Evolutionary conservation across 2,329 filamentous ascomycete species (phyloP), one percentile per base, ranked within the genome.

Genomic region (Fonsecaea monophora): DNA sequence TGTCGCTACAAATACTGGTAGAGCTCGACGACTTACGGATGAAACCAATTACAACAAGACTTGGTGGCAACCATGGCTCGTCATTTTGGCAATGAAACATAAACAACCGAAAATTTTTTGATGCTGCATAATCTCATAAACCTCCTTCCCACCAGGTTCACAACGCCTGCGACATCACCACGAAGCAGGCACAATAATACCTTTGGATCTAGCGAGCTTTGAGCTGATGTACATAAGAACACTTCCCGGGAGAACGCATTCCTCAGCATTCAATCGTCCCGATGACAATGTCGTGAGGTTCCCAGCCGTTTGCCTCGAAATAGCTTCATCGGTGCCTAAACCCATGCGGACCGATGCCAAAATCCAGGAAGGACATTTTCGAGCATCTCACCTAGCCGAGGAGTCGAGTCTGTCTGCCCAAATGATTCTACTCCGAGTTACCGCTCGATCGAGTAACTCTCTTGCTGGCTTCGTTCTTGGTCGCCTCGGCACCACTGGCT

Each of bases 381-480:
- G 30, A 35, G 18, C 57, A 21, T 12, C n/a, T 13, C 30, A 34
- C n/a, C n/a, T 34, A 8, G 21, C 30, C 57, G 9, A 21, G 4
- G 12, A 34, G 38, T 8, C 40, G 18, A 42, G 32, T 34, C 37
- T 25, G 32, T 42, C n/a, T 40, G 13, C 45, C 12, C 12, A 13
- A 12, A 18, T 3, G 15, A 8, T 38, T 48, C 18, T 61, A 61
- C 34, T 61, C 48, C 6, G 59, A 62, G 32, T 55, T 45, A 9
- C 42, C 53, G 15, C 38, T 50, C 25, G 38, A 53, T 58, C 40
- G 50, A 48, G 35, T 60, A 25, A 21, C 32, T 73, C 87, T 82
- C 85, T 89, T 89, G 79, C 86, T 88, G 61, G 84, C 82, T 75
- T 87, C 86, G 61, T 83, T 81, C 88, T 96, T 92, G 72, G 87